Evolutionary conservation across 129 eudicot species (phyloP).

Genomic region (Helichrysum umbraculigerum): DNA sequence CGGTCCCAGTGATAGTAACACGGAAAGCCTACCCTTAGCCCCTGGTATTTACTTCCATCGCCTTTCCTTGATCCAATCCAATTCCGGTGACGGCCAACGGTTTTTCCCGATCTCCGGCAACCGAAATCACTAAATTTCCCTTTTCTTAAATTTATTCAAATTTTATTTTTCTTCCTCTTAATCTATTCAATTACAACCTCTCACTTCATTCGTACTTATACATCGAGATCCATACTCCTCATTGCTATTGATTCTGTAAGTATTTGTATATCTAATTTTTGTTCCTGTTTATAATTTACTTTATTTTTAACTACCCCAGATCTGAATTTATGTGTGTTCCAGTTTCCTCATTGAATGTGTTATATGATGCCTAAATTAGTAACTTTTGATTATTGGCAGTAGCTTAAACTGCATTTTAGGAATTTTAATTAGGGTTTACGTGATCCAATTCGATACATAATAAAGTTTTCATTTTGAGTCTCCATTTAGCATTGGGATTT

Average conservation of each 20-base stretch:
- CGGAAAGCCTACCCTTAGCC: slow-evolving; percentile 4
- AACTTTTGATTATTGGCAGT: slow-evolving; percentile 10
- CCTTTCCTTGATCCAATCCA: slow-evolving; percentile 29
- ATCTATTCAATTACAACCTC: slow-evolving; percentile 23
- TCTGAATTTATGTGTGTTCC: slow-evolving; percentile 22
- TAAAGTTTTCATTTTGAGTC: background rate
- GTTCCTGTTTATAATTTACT: background rate
- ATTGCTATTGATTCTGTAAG: slow-evolving; percentile 38
- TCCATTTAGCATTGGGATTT: background rate
- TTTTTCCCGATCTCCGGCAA: slow-evolving; percentile 33
- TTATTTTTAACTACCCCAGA: slow-evolving; percentile 22
- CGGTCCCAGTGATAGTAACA: too few species aligned
- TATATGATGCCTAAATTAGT: background rate
- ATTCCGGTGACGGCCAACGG: slow-evolving; percentile 40
- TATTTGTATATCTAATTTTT: slow-evolving; percentile 5
- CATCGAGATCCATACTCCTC: slow-evolving; percentile 34
- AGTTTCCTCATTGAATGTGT: slow-evolving; percentile 21
- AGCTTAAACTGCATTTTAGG: slow-evolving; percentile 9
- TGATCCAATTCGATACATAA: background rate
- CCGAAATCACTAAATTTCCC: slow-evolving; percentile 1
- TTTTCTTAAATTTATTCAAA: slow-evolving; percentile 10
- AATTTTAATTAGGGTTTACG: slow-evolving; percentile 11
- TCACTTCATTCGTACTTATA: slow-evolving; percentile 32
- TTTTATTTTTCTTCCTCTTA: slow-evolving; percentile 14
- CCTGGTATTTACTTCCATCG: slow-evolving; percentile 20